These are phyloP conservation scores for Gnomoniopsis smithogilvyi DNA, from an alignment of 2,329 filamentous ascomycete species.

Conservation along the genomic window DNA sequence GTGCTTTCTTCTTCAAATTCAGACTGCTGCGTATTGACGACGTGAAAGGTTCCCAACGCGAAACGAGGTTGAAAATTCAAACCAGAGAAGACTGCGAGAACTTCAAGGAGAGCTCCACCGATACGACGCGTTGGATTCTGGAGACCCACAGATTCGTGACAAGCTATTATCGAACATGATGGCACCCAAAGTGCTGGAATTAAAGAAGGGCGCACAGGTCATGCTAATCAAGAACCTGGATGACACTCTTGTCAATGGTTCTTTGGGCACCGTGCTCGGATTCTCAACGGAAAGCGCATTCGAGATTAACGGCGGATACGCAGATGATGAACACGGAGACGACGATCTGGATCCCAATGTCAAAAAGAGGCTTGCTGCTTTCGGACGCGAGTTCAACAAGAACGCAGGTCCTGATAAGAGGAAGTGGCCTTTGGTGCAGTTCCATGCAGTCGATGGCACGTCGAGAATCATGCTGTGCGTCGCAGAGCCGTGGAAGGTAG, in stretches of 20 bases:
- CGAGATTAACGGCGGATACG: constrained; percentile 32
- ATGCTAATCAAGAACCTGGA: constrained; percentile 99
- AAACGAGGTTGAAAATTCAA: constrained; percentile 83
- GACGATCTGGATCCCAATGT: constrained; percentile 35
- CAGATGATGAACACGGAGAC: constrained; percentile 32
- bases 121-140: constrained; percentile 74
- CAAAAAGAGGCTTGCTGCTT: constrained; percentile 55
- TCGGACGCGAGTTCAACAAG: constrained; percentile 39
- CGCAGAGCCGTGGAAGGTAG: constrained; percentile 92
- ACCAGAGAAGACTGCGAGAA: constrained; percentile 67
- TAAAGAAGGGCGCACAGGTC: constrained; percentile 92
- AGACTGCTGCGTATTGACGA: constrained; percentile 23
- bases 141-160: constrained; percentile 69
- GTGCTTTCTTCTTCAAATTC: constrained; percentile 23
- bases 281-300: constrained; percentile 61
- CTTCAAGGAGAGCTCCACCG: constrained; percentile 65
- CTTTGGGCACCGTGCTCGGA: constrained; percentile 77
- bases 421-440: constrained; percentile 81
- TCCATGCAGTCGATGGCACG: constrained; percentile 75
- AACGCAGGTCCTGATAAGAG: constrained; percentile 38
- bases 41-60: constrained; percentile 72
- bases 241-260: constrained; percentile 89
- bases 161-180: constrained; percentile 87
- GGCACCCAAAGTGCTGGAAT: constrained; percentile 74
- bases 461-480: constrained; percentile 75